Base-by-base conservation (phyloP, 139 green algal genomes). In the Micractinium sp. region DNA sequence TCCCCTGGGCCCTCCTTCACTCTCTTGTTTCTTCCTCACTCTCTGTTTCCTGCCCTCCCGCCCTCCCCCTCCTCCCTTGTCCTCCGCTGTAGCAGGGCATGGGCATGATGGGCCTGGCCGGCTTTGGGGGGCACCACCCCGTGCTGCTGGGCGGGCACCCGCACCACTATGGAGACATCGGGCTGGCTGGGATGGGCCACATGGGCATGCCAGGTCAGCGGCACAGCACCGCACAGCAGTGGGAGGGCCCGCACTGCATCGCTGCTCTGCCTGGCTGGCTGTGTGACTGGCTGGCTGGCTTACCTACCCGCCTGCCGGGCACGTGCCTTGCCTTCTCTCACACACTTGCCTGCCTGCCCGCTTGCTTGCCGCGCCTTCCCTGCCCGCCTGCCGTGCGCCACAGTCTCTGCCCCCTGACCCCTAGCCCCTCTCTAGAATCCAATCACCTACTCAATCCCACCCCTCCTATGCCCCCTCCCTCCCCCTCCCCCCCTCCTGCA, bases 131-230 rank as follows among this genome's bases (percentile, higher is more conserved):
- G 33, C 74, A 67, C 20, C 83, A 87, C 66, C 83, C 83, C 3
- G 25, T 74, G 35, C 83, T 87, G 66, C 63, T 87, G 66, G 83
- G 83, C 29, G 66, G 66, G 36, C 83, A 39, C 83, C 82, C 36
- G 14, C 81, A 76, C 81, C 81, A 35, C 31, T 87, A 81, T 36
- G 71, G 71, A 53, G 69, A 88, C 67, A 82, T 82, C 47, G 88
- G 81, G 25, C 81, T 90, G 71, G 53, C 71, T 27, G 89, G 89
- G 36, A 81, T 90, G 85, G 85, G 76, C 36, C 79, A 60, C 31
- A 90, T 91, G 89, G 89, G 89, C 75, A 90, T 91, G 73, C 88
- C 74, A 73, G 81, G 81, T 84, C 60, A 33, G 60, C 27, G 36
- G 0, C 74, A 56, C 47, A 56, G 47, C 47, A 56, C 47, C 5